Percentiles rank a stretch among this genome's conserved stretches.
Conservation (phyloP, 495 filamentous ascomycete species). For the Penicillium goetzii region DNA sequence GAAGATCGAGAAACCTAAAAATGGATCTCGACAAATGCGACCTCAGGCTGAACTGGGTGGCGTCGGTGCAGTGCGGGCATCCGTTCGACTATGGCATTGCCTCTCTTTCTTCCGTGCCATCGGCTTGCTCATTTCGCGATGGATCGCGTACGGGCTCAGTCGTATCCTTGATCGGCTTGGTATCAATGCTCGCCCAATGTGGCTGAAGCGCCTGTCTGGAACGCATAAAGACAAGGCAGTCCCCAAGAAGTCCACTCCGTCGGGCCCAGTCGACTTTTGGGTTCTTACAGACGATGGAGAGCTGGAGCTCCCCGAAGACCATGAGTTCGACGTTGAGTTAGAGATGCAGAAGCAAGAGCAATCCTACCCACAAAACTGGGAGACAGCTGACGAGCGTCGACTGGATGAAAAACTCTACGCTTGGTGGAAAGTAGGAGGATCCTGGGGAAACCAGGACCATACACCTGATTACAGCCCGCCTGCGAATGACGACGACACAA, state of each 20-base stretch:
- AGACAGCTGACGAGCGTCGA: constrained; percentile 58
- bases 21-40: constrained; percentile 39
- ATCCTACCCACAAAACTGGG: constrained; percentile 40
- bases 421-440: constrained; percentile 79
- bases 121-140: constrained; percentile 63
- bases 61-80: constrained; percentile 74
- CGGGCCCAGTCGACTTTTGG: constrained; percentile 60
- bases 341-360: constrained; percentile 65
- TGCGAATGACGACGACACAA: constrained; percentile 67
- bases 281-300: constrained; percentile 58
- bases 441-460: constrained; percentile 78
- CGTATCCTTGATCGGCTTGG: constrained; percentile 62
- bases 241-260: constrained; percentile 20
- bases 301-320: constrained; percentile 57
- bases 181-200: constrained; percentile 62
- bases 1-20: constrained; percentile 57
- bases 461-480: constrained; percentile 69
- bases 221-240: constrained; percentile 26
- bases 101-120: constrained; percentile 75
- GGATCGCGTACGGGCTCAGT: constrained; percentile 58
- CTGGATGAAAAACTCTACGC: constrained; percentile 73
- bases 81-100: constrained; percentile 71
- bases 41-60: constrained; percentile 59
- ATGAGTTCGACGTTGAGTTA: constrained; percentile 75
- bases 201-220: constrained; percentile 53